Evolutionary conservation across 2,329 filamentous ascomycete genomes (phyloP), one percentile per base, ranked within the genome.

Genomic region (Lojkania enalia): DNA sequence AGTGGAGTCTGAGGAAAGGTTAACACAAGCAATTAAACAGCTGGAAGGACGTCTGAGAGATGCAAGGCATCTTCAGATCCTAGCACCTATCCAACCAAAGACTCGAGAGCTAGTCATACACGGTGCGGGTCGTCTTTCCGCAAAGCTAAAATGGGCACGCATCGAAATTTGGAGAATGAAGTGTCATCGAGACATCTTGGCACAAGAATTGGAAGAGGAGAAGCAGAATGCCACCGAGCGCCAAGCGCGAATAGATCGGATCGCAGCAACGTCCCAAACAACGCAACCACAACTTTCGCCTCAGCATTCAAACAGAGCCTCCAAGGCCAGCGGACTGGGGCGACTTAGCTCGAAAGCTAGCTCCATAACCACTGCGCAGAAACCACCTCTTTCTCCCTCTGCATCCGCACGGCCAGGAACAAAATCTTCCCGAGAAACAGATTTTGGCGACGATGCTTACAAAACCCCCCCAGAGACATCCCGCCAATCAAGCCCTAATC

Each of bases 91-190:
- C 35, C 88, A 95, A 61, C 84, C 86, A n/a, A 90, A 90, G 70
- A 91, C 90, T 0, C 81, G 94, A 48, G 92, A 97, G 48, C 82
- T 90, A 47, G 80, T 97, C 42, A 79, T 96, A n/a, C 78, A 87
- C 52, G 87, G 90, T 14, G 92, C 94, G 15, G 89, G 86, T 4
- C 84, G 87, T 5, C 85, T 95, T 71, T 85, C 91, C 44, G 90
- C 90, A 3, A 90, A 92, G 65, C 74, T 99, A 48, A 95, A 94
- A 66, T 96, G 92, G 92, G 85, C 86, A n/a, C 81, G 92, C 49
- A 86, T 95, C 66, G 90, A 96, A 55, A 94, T 96, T 15, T 96
- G 91, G 90, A 87, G 85, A 42, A 81, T 92, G 59, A 92, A 84
- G 62, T 96, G 91, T 54, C 91, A 99, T 68, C 85, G 86, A 31